A percentile compares a stretch with the other conserved stretches of the same genome.
phyloP scores from a whole-genome alignment of 495 filamentous ascomycete species.

The Beverwykella pulmonaria region DNA sequence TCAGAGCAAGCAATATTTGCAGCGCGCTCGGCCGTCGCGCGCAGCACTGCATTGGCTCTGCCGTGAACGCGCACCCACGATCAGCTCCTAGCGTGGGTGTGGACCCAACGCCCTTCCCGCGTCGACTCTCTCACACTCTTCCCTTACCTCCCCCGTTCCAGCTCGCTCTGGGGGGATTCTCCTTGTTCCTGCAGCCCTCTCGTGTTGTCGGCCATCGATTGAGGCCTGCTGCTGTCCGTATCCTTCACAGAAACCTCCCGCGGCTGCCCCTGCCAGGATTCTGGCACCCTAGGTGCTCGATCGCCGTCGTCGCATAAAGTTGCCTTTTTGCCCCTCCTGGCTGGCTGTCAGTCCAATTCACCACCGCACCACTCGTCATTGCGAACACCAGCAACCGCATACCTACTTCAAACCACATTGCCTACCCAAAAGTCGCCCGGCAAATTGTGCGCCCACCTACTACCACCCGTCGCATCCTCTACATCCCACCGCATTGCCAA shows the following conservation, averaged over 20 bases:
- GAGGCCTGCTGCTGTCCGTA: neutral
- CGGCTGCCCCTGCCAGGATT: neutral
- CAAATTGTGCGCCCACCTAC: neutral
- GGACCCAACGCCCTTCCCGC: slow-evolving; percentile 1
- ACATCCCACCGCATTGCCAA: neutral
- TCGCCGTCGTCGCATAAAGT: slow-evolving; percentile 17
- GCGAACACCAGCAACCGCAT: neutral
- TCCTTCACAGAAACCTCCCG: neutral
- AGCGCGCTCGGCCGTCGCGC: too few species aligned
- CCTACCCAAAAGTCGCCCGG: neutral
- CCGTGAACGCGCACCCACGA: neutral
- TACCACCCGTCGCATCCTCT: neutral
- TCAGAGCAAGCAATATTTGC: too few species aligned
- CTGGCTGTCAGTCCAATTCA: neutral
- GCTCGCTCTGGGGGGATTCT: neutral
- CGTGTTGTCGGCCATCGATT: neutral
- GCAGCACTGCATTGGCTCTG: neutral
- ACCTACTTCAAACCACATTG: neutral
- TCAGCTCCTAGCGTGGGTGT: neutral
- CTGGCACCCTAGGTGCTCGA: slow-evolving; percentile 8
- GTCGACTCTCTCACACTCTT: slow-evolving; percentile 9
- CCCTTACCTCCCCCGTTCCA: slow-evolving; percentile 29
- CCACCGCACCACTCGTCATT: neutral
- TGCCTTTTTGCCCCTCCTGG: slow-evolving; percentile 10
- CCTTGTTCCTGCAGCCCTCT: neutral